Base-by-base conservation (phyloP, 805 yeast genomes). In the Yarrowia yakushimensis region DNA sequence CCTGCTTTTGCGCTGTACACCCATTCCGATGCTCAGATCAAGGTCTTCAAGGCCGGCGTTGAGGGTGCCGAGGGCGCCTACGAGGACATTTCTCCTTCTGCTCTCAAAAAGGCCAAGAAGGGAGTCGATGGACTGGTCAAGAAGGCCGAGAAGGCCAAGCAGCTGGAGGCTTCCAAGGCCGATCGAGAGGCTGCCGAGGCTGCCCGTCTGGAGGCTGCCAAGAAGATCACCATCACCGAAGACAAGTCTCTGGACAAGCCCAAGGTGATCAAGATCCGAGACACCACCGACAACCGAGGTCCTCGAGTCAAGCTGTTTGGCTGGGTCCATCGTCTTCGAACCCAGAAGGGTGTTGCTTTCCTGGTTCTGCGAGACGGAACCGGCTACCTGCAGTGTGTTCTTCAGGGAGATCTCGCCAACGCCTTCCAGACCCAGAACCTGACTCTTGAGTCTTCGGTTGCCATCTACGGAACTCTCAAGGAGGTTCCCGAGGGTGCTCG, bases 291-390 rank as follows among this genome's bases (percentile, higher is more conserved):
- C 6, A 70, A 76, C 69, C 80, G 90, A 42, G 94, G 85, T 63
- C 68, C 78, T 66, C 85, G 99, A 75, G 90, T 90, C 61, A 73
- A 80, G 63, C 86, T 93, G 45, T 85, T 85, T 67, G 99, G 99
- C 66, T 94, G 99, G 99, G 81, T 94, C 65, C 99, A 94, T 76
- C 87, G 99, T 74, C 80, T 96, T 69, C 86, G 99, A 76, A 69
- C 84, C 45, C 98, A 94, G 76, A 94, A 96, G 79, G 97, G 96
- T 48, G 82, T 90, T 50, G 94, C 88, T 17, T 94, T 94, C 74
- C 73, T 96, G 64, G 94, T 96, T 42, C 79, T 94, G 71, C 87
- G 99, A 79, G 99, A 94, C 74, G 99, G 99, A 69, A 80, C 93
- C 37, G 98, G 98, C 2, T 91, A 72, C 74, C 73, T 94, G 66